Evolutionary conservation across 23 red algal species (phyloP).

Genomic region (Gracilaria vermiculophylla): DNA sequence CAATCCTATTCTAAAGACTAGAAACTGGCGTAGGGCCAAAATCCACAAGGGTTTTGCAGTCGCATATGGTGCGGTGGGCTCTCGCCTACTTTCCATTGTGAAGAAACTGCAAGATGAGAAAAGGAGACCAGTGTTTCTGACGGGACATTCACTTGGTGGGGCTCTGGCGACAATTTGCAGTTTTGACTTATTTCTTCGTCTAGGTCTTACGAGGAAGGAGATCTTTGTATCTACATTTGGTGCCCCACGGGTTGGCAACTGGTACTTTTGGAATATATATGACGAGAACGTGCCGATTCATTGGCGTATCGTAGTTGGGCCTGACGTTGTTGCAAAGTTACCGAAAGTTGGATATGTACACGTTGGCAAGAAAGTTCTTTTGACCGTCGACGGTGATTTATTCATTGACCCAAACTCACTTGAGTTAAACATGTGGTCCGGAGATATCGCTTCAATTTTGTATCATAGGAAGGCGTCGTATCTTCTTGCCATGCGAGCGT

Average conservation of each 20-base stretch:
- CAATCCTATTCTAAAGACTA: slow-evolving; percentile 34
- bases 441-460: slow-evolving; percentile 71
- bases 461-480: slow-evolving; percentile 88
- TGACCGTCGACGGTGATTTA: slow-evolving; percentile 79
- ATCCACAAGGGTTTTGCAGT: slow-evolving; percentile 85
- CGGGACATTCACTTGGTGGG: slow-evolving; percentile 94
- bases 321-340: slow-evolving; percentile 82
- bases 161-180: slow-evolving; percentile 85
- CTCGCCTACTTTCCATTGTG: slow-evolving; percentile 41
- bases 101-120: slow-evolving; percentile 52
- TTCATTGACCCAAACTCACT: slow-evolving; percentile 90
- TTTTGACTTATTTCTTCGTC: slow-evolving; percentile 50
- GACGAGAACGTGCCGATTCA: slow-evolving; percentile 71
- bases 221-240: slow-evolving; percentile 91
- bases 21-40: slow-evolving; percentile 49
- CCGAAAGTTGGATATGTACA: slow-evolving; percentile 80
- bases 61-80: slow-evolving; percentile 52
- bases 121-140: slow-evolving; percentile 81
- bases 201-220: slow-evolving; percentile 61
- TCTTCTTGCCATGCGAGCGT: slow-evolving; percentile 83
- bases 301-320: slow-evolving; percentile 81
- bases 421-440: slow-evolving; percentile 86
- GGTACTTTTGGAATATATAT: slow-evolving; percentile 66
- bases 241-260: slow-evolving; percentile 73
- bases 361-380: slow-evolving; percentile 83